Base-by-base conservation (phyloP, 805 yeast species). In the Ogataea paradorogensis region DNA sequence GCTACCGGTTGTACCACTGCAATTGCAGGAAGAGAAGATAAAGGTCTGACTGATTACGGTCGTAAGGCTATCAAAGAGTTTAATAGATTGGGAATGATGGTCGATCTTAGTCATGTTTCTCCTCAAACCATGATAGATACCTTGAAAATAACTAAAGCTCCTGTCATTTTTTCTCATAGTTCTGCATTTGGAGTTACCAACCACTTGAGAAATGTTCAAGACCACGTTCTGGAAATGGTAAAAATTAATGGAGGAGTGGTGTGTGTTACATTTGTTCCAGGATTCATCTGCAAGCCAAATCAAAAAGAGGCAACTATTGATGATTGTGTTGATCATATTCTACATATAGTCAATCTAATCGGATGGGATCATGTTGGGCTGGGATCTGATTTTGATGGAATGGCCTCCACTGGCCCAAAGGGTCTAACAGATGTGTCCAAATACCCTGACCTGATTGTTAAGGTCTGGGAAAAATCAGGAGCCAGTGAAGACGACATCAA, bases 331-430 rank as follows among this genome's bases (percentile, higher is more conserved):
- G 65, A 62, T 33, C 79, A 74, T 55, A 63, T 72, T 22, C 44
- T 60, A 28, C 65, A 74, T 47, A 59, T 72, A 15, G 68, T 70
- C 22, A 53, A 68, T 13, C 46, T 66, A 6, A 66, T 71, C 23
- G 79, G 79, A 2, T 73, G 76, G 77, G 72, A 69, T 23, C 71
- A 70, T 48, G 75, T 73, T 33, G 78, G 78, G 0, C 47, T 74
- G 8, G 80, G 79, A 1, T 65, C 73, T 3, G 80, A 74, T 51
- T 73, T 73, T 47, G 79, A 74, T 49, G 79, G 79, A n/a, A 73
- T 73, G 37, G 42, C 38, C 10, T 20, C 70, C 4, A 51, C 51
- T 3, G 57, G 58, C 4, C 78, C 79, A 2, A 51, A 42, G 11
- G 78, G 77, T 0, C 54, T 74, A 18, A 78, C 73, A 46, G 78